Conservation (phyloP, 768 basidiomycete genomes). For the Rickenella mellea region DNA sequence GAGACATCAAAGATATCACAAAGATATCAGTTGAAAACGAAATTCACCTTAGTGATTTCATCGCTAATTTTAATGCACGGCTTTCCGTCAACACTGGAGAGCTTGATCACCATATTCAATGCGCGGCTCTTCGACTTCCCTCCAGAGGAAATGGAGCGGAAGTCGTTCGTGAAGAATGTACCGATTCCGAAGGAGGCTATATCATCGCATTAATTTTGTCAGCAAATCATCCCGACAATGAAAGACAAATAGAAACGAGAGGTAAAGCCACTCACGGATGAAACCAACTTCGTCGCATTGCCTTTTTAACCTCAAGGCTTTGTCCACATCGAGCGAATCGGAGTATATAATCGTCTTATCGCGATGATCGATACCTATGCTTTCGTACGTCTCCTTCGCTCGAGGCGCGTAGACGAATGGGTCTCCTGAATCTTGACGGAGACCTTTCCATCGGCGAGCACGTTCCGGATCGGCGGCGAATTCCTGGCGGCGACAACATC, state of each 20-base stretch:
- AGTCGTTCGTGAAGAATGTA: constrained; percentile 88
- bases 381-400: constrained; percentile 63
- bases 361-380: constrained; percentile 55
- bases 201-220: neutral
- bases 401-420: constrained; percentile 71
- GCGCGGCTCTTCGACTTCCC: constrained; percentile 61
- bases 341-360: constrained; percentile 77
- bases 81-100: constrained; percentile 60
- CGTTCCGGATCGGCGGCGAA: constrained; percentile 45
- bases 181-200: constrained; percentile 89
- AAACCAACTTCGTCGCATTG: constrained; percentile 72
- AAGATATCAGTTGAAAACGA: neutral
- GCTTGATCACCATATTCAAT: constrained; percentile 92
- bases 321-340: constrained; percentile 67
- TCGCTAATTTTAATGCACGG: constrained; percentile 93
- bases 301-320: constrained; percentile 56
- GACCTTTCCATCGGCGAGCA: constrained; percentile 64
- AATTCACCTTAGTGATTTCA: constrained; percentile 67
- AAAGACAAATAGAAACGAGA: neutral
- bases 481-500: constrained; percentile 32
- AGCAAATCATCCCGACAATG: constrained; percentile 3
- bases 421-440: constrained; percentile 93
- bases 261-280: constrained; percentile 28
- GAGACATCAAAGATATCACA: neutral
- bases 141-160: constrained; percentile 34